These are phyloP conservation scores for Rosa multiflora DNA, from an alignment of 306 rosid species.

Conservation along the genomic window DNA sequence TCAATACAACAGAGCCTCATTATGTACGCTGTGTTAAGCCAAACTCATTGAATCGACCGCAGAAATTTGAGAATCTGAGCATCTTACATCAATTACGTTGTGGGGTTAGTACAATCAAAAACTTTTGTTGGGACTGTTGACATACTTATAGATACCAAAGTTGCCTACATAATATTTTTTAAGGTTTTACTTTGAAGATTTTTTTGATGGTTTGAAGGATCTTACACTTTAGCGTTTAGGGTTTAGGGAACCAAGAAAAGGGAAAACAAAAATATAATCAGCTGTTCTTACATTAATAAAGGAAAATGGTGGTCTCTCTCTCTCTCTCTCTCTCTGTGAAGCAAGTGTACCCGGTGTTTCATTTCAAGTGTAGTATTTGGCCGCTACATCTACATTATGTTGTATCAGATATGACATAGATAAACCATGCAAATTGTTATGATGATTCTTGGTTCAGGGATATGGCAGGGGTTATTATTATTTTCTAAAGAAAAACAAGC, in stretches of 20 bases:
- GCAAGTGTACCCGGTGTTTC: no score
- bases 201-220: not conserved
- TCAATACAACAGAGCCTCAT: slow-evolving; percentile 87
- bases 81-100: slow-evolving; percentile 93
- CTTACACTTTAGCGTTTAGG: no score
- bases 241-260: no score
- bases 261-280: no score
- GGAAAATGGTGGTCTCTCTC: not conserved
- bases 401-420: no score
- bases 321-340: no score
- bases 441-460: not conserved
- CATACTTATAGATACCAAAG: slow-evolving; percentile 1
- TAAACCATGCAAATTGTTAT: not conserved
- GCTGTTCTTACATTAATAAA: no score
- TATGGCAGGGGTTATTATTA: not conserved
- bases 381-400: not conserved
- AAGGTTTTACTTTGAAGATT: not conserved
- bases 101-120: slow-evolving; percentile 69
- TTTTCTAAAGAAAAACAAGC: not conserved
- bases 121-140: slow-evolving; percentile 25
- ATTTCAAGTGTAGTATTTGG: no score
- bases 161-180: slow-evolving; percentile 12
- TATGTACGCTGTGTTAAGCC: slow-evolving; percentile 98
- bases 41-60: slow-evolving; percentile 84
- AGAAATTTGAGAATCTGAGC: slow-evolving; percentile 81